Conservation (phyloP, 2,329 filamentous ascomycete genomes). For the Chalaropsis thielavioides region DNA sequence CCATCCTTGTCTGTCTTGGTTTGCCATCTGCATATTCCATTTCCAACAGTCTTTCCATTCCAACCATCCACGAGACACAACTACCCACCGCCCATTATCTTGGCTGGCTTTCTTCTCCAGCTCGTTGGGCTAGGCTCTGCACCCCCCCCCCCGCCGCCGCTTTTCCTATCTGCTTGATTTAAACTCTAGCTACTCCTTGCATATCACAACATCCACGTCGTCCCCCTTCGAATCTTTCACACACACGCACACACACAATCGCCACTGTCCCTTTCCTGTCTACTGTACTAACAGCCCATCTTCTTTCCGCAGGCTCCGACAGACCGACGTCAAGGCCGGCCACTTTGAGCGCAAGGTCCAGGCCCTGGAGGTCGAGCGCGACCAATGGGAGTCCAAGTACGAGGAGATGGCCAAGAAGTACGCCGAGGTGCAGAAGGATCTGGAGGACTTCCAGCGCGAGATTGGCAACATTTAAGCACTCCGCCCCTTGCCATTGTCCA, state of each 20-base stretch:
- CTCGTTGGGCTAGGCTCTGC: background rate
- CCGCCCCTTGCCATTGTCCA: slow-evolving; percentile 9
- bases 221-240: too few relatives aligned
- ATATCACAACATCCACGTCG: background rate
- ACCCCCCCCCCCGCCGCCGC: too few relatives aligned
- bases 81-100: background rate
- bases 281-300: background rate
- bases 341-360: slow-evolving; percentile 99
- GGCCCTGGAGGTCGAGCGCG: slow-evolving; percentile 78
- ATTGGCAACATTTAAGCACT: slow-evolving; percentile 74
- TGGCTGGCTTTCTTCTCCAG: background rate
- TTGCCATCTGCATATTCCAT: background rate
- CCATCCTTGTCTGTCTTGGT: background rate
- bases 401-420: slow-evolving; percentile 95
- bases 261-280: too few relatives aligned
- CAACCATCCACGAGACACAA: background rate
- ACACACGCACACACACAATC: too few relatives aligned
- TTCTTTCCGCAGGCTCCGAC: slow-evolving; percentile 57
- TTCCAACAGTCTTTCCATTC: background rate
- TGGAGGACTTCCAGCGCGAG: slow-evolving; percentile 79
- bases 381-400: slow-evolving; percentile 95
- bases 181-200: background rate
- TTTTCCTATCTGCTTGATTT: background rate
- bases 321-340: slow-evolving; percentile 97
- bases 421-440: slow-evolving; percentile 66